Conservation (phyloP, 176 grass and related monocot genomes). For the barley (Hordeum vulgare) region MorexV3_pseudomolecules_assembly NC_058524.1:6575704-6576203, state of each 20-base stretch:
- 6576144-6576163: constrained; percentile 74
- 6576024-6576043: constrained; percentile 97
- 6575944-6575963: constrained; percentile 14
- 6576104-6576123: not conserved
- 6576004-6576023: constrained; percentile 82
- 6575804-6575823: not conserved
- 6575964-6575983: constrained; percentile 32
- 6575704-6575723: not conserved
- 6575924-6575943: not conserved
- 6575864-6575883: not conserved
- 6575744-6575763: not conserved
- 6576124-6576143: constrained; percentile 19
- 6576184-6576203: constrained; percentile 64
- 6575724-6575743: not conserved
- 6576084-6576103: constrained; percentile 3
- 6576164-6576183: constrained; percentile 65
- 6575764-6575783: not conserved
- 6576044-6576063: constrained; percentile 99
- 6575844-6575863: not conserved
- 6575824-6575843: not conserved
- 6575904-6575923: not conserved
- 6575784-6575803: not conserved
- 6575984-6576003: constrained; percentile 75
- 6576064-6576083: not conserved
- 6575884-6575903: not conserved